Conservation (phyloP, 371 early-diverging fungal genomes). For the Polyrhizophydium stewartii region DNA sequence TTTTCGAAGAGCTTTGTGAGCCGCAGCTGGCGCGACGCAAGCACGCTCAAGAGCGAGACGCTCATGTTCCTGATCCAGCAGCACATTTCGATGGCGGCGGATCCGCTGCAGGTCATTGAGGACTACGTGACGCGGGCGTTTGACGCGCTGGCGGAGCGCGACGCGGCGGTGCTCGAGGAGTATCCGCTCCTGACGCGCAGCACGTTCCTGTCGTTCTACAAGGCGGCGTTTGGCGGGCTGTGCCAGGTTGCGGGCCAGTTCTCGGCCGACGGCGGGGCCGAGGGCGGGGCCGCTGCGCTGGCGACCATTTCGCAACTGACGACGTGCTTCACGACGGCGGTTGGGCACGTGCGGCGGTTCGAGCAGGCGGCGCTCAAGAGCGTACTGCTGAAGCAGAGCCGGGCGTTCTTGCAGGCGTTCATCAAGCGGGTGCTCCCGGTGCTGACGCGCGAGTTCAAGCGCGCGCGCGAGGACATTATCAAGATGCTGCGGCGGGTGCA, state of each 20-base stretch:
- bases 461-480: neutral
- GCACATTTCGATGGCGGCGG: neutral
- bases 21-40: neutral
- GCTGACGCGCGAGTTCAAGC: neutral
- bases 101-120: neutral
- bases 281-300: too few relatives aligned
- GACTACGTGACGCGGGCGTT: neutral
- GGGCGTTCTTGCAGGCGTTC: neutral
- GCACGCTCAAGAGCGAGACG: neutral
- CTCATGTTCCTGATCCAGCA: neutral
- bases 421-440: neutral
- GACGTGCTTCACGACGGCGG: neutral
- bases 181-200: neutral
- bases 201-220: conserved; percentile 1
- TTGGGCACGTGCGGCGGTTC: neutral
- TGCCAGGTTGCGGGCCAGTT: neutral
- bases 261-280: neutral
- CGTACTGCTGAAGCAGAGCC: neutral
- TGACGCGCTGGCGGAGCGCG: neutral
- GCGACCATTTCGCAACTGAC: neutral
- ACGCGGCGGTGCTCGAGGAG: neutral
- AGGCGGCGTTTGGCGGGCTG: neutral
- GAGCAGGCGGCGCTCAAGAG: neutral
- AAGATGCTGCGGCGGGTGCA: neutral
- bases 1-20: neutral